Percentiles rank a stretch among this genome's conserved stretches.
Conservation (phyloP, 768 basidiomycete species). For the Rhodosporidiobolus odoratus region DNA sequence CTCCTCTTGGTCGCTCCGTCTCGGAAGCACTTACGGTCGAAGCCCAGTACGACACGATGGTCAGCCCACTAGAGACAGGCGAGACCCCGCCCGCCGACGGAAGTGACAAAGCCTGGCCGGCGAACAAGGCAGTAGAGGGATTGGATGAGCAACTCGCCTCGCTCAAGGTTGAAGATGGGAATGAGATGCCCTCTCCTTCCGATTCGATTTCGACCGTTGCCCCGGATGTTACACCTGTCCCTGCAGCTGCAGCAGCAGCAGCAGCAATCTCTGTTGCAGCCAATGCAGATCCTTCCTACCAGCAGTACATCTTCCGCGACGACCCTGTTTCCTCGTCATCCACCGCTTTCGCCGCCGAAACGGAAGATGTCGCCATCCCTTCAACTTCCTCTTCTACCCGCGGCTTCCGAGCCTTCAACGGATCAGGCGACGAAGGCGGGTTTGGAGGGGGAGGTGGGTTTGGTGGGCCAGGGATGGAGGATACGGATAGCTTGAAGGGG, state of each 20-base stretch:
- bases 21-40: conserved; percentile 14
- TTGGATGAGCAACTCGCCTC: conserved; percentile 17
- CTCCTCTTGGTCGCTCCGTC: background rate
- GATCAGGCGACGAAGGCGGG: conserved; percentile 24
- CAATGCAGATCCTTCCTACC: conserved; percentile 19
- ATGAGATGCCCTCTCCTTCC: background rate
- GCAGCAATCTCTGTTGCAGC: background rate
- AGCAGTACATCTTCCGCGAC: conserved; percentile 31
- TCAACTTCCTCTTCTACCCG: background rate
- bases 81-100: background rate
- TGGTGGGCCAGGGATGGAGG: conserved; percentile 15
- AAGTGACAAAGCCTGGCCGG: conserved; percentile 14
- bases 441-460: conserved; percentile 30
- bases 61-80: conserved; percentile 35
- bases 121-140: conserved; percentile 10
- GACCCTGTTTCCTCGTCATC: background rate
- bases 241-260: background rate
- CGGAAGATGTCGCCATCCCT: background rate
- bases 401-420: conserved; percentile 32
- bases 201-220: background rate
- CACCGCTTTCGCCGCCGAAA: background rate
- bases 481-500: conserved; percentile 32
- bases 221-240: background rate
- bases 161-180: background rate
- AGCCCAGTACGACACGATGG: conserved; percentile 25